Conservation (phyloP, 352 stramenopile species). For the Saprolegnia parasitica region DNA sequence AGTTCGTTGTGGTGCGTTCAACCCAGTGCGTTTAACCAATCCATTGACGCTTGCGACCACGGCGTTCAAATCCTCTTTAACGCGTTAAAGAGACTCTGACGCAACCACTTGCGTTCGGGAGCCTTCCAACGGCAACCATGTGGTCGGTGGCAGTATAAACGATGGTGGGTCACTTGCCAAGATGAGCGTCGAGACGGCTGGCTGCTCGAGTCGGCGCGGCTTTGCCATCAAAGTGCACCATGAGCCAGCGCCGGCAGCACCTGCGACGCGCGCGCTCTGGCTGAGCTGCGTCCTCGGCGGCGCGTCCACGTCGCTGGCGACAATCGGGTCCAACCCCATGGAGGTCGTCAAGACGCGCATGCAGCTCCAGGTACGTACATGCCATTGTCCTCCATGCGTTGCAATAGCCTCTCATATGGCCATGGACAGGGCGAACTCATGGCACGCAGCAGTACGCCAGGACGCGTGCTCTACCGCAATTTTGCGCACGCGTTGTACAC, state of each 20-base stretch:
- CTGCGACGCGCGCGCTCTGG: not conserved
- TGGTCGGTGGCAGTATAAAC: not conserved
- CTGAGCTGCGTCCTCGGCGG: constrained; percentile 30
- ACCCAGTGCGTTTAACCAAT: no score
- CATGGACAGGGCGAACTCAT: constrained; percentile 51
- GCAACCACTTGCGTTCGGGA: not conserved
- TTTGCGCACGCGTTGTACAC: constrained; percentile 82
- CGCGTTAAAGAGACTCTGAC: not conserved
- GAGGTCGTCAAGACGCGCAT: constrained; percentile 88
- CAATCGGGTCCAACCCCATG: constrained; percentile 81
- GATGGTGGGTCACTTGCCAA: not conserved
- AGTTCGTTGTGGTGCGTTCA: no score
- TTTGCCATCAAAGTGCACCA: not conserved
- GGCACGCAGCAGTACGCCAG: constrained; percentile 34
- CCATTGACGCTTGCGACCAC: no score
- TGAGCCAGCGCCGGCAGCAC: not conserved
- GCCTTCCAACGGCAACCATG: constrained; percentile 2
- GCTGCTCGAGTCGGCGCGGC: not conserved
- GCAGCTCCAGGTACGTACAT: constrained; percentile 48
- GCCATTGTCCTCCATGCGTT: not conserved
- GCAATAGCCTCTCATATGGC: not conserved
- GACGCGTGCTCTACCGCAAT: constrained; percentile 66
- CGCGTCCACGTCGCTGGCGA: constrained; percentile 35
- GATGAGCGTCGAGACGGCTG: not conserved
- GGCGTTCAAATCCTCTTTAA: no score